Percentiles rank a stretch among this genome's conserved stretches.
Conservation (phyloP, 352 stramenopile genomes). For the Plasmopara halstedii region DNA sequence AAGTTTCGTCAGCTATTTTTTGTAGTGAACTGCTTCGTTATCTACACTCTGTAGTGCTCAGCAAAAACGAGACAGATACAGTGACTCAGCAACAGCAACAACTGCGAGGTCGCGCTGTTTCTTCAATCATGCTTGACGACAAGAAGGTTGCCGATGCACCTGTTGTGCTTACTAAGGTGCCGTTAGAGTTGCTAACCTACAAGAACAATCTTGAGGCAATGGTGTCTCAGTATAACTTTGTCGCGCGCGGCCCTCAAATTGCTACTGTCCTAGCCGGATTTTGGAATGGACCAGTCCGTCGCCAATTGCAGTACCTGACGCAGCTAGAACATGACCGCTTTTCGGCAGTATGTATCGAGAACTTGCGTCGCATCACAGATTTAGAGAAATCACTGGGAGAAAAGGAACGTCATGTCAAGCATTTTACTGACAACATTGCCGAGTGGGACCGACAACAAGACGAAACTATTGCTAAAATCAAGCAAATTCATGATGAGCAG, state of each 20-base stretch:
- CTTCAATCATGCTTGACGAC: conserved; percentile 41
- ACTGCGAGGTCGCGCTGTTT: conserved; percentile 35
- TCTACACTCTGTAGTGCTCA: conserved; percentile 57
- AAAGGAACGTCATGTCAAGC: conserved; percentile 38
- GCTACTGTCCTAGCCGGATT: conserved; percentile 48
- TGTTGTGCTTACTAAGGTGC: conserved; percentile 30
- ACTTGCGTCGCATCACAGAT: conserved; percentile 38
- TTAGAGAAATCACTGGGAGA: conserved; percentile 40
- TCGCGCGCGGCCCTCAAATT: conserved; percentile 46
- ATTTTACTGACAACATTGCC: conserved; percentile 37
- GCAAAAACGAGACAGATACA: conserved; percentile 58
- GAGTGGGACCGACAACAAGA: conserved; percentile 45
- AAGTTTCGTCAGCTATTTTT: conserved; percentile 55
- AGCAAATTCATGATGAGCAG: conserved; percentile 35
- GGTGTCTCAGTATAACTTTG: conserved; percentile 73
- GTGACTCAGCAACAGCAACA: conserved; percentile 42
- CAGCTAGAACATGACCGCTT: conserved; percentile 62
- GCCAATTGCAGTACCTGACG: conserved; percentile 34
- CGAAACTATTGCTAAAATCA: conserved; percentile 36
- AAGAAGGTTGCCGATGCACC: conserved; percentile 21
- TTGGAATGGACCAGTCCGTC: conserved; percentile 44
- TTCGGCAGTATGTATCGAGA: conserved; percentile 36
- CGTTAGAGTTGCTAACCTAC: conserved; percentile 65
- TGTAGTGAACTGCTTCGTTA: conserved; percentile 59
- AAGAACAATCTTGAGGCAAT: conserved; percentile 74